Base-by-base conservation (phyloP, 164 flowering plant species). In the Paratinospora sagittata region DNA sequence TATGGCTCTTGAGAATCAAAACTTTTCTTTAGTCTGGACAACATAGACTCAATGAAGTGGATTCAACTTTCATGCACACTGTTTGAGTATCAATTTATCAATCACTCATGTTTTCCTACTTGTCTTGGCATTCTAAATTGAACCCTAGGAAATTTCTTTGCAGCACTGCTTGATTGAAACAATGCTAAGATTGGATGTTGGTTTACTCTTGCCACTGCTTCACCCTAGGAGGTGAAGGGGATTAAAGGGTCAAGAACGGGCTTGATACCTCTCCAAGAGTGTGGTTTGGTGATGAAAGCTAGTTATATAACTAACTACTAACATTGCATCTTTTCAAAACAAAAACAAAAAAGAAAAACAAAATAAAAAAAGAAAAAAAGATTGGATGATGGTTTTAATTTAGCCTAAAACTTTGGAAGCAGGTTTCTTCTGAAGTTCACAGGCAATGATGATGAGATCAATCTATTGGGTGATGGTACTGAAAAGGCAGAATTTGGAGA, bases 381-480 rank as follows among this genome's bases (percentile, higher is more conserved):
- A n/a, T n/a, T n/a, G n/a, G n/a, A n/a, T n/a, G n/a, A n/a, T n/a
- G n/a, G n/a, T n/a, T n/a, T n/a, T 23, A 19, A 33, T 5, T 65
- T 17, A 58, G 34, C 52, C 43, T 19, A 39, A 52, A 43, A 34
- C 33, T 37, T n/a, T 69, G 36, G 63, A 67, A 34, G 26, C 86
- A 96, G 99, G 99, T 92, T 91, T 82, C 95, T 96, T 66, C 78
- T 96, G 6, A 90, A 84, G 74, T 83, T 96, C 79, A 87, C 83
- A 12, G 98, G 99, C 67, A 84, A 82, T 10, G 98, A 96, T 27
- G 91, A 88, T 8, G 99, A 93, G 73, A 82, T 96, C 47, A 93
- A 96, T 86, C 96, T 96, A 27, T 75, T 86, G 75, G 99, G 99
- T 39, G 97, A 96, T 79, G 97, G 95, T 49, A 84, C 87, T 41